Conservation (phyloP, 2,329 filamentous ascomycete species). For the Chrysoporthe austroafricana region DNA sequence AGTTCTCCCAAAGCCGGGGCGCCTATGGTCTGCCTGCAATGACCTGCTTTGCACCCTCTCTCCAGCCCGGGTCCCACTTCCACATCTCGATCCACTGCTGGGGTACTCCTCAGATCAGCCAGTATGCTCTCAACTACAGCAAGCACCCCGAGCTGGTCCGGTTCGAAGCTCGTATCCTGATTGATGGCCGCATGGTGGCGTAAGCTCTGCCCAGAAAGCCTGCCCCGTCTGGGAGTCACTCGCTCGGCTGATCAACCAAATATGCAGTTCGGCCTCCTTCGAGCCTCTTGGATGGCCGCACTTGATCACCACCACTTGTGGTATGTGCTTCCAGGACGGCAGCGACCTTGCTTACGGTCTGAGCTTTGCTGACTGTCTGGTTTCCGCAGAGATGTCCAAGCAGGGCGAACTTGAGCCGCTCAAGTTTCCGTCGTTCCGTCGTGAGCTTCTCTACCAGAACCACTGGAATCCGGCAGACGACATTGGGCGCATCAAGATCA, state of each 20-base stretch:
- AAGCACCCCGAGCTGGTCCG: slow-evolving; percentile 59
- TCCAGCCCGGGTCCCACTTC: slow-evolving; percentile 62
- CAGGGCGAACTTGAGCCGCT: slow-evolving; percentile 64
- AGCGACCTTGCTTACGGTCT: slow-evolving; percentile 10
- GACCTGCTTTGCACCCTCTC: slow-evolving; percentile 72
- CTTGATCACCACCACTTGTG: slow-evolving; percentile 50
- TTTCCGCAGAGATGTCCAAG: slow-evolving; percentile 52
- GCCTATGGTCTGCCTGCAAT: slow-evolving; percentile 64
- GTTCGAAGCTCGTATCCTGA: slow-evolving; percentile 68
- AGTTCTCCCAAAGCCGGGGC: slow-evolving; percentile 55
- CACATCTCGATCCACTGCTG: slow-evolving; percentile 77
- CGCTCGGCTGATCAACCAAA: neutral
- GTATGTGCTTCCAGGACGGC: slow-evolving; percentile 34
- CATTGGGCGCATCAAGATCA: slow-evolving; percentile 74
- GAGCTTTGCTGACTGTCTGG: neutral
- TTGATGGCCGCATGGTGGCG: slow-evolving; percentile 70
- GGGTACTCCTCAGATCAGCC: slow-evolving; percentile 63
- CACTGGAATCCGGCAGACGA: slow-evolving; percentile 75
- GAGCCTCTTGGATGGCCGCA: slow-evolving; percentile 57
- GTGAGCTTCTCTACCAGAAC: slow-evolving; percentile 68
- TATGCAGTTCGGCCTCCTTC: slow-evolving; percentile 58
- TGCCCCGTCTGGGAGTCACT: too few species aligned
- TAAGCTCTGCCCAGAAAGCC: slow-evolving; percentile 42
- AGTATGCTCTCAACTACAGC: slow-evolving; percentile 59
- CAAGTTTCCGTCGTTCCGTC: slow-evolving; percentile 73